Evolutionary conservation across 106 monocot genomes (phyloP).

Genomic region (Acorus gramineus): DNA sequence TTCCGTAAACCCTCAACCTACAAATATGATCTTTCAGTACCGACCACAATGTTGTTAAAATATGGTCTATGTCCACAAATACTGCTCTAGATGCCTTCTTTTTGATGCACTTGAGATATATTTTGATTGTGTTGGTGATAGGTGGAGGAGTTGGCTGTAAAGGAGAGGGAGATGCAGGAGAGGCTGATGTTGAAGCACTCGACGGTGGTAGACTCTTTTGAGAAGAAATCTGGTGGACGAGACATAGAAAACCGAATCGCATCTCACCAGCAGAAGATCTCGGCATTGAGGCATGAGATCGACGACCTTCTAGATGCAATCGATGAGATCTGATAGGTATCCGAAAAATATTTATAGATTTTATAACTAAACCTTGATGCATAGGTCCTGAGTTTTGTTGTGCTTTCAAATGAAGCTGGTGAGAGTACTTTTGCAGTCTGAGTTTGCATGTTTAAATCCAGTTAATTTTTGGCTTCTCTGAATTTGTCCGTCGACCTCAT

Average conservation of each 20-base stretch:
- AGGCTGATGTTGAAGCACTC: constrained; percentile 72
- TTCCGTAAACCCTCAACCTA: too few species aligned
- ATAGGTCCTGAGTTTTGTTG: too few species aligned
- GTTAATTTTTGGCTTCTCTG: too few species aligned
- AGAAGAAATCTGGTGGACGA: constrained; percentile 68
- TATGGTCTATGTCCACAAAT: too few species aligned
- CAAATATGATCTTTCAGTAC: too few species aligned
- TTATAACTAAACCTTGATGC: too few species aligned
- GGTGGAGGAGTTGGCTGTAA: constrained; percentile 81
- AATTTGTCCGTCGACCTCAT: too few species aligned
- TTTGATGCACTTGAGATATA: neutral
- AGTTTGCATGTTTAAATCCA: too few species aligned
- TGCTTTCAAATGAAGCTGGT: too few species aligned
- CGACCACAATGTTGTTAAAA: too few species aligned
- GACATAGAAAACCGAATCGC: constrained; percentile 75
- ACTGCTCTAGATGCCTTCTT: neutral
- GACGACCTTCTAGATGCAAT: constrained; percentile 70
- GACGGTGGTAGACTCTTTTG: constrained; percentile 62
- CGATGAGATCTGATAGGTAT: constrained; percentile 46
- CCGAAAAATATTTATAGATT: too few species aligned
- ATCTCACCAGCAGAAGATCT: constrained; percentile 53
- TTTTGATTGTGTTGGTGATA: neutral
- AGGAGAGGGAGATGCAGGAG: constrained; percentile 87
- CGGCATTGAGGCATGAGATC: constrained; percentile 57
- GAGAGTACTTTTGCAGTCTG: too few species aligned